phyloP scores from a whole-genome alignment of 805 yeast species.

The Wickerhamomyces mucosus region DNA sequence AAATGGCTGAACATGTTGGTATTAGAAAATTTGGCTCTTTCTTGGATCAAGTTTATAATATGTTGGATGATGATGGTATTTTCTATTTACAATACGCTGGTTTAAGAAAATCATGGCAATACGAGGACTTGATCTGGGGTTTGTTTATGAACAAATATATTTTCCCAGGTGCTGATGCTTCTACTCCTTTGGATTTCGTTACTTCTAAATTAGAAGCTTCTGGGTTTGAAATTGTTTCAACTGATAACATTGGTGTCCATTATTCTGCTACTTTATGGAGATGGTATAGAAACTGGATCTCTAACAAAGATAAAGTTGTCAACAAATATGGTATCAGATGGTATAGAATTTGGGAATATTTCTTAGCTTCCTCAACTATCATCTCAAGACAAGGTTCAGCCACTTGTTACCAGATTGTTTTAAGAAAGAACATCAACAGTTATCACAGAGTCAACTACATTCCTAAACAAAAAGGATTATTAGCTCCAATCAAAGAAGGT shows the following conservation, averaged over 20 bases:
- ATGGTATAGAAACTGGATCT: conserved; percentile 93
- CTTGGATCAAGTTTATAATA: conserved; percentile 70
- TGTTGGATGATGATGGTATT: conserved; percentile 86
- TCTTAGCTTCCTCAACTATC: conserved; percentile 73
- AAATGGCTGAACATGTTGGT: conserved; percentile 96
- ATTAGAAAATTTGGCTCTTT: conserved; percentile 72
- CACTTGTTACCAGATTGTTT: conserved; percentile 80
- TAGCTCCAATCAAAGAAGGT: conserved; percentile 46
- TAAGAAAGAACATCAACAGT: conserved; percentile 82
- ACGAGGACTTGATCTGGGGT: conserved; percentile 91
- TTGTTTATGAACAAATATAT: conserved; percentile 92
- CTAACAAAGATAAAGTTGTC: conserved; percentile 65
- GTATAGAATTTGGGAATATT: conserved; percentile 91
- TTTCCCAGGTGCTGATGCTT: conserved; percentile 97
- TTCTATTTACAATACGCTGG: conserved; percentile 88
- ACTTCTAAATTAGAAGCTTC: conserved; percentile 66
- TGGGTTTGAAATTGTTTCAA: conserved; percentile 76
- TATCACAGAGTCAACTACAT: conserved; percentile 76
- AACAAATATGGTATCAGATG: conserved; percentile 81
- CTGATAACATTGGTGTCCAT: conserved; percentile 88
- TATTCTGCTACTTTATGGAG: conserved; percentile 87
- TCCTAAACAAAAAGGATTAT: conserved; percentile 69
- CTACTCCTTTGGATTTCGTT: conserved; percentile 85
- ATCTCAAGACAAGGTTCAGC: conserved; percentile 92
- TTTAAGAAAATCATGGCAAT: conserved; percentile 86